Evolutionary conservation across 805 yeast genomes (phyloP).

Genomic region (Starmerella vaccinii): DNA sequence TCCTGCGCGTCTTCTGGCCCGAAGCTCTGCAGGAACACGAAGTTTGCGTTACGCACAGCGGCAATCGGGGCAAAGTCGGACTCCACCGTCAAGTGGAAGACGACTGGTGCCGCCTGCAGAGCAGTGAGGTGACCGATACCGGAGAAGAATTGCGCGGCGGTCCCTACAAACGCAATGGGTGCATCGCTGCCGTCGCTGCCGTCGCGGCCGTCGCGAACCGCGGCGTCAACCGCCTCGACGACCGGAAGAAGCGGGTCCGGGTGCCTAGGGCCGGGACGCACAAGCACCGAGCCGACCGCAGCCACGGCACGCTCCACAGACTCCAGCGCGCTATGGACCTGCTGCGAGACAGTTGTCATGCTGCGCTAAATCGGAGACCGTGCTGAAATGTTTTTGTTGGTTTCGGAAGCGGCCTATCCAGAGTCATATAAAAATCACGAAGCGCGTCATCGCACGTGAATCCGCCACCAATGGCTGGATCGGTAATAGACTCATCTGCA

Average conservation of each 20-base stretch:
- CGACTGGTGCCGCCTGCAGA: conserved; percentile 17
- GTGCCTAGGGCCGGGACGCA: conserved; percentile 7
- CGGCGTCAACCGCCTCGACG: conserved; percentile 14
- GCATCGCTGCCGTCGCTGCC: no score
- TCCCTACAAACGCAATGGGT: conserved; percentile 17
- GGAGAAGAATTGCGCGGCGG: conserved; percentile 18
- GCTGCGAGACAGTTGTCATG: conserved; percentile 7
- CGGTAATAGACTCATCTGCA: background rate
- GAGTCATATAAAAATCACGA: background rate
- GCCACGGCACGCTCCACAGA: conserved; percentile 17
- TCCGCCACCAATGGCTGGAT: conserved; percentile 1
- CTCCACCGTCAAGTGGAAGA: conserved; percentile 22
- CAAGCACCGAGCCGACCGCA: conserved; percentile 14
- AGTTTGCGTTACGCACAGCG: conserved; percentile 61
- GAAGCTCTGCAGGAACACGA: conserved; percentile 59
- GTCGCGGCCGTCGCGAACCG: background rate
- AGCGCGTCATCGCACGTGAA: conserved; percentile 8
- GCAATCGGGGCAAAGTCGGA: conserved; percentile 61
- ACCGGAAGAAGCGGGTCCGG: conserved; percentile 18
- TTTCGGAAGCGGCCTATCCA: background rate
- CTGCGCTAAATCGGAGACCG: background rate
- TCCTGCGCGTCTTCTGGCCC: conserved; percentile 43
- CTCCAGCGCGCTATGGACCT: conserved; percentile 14
- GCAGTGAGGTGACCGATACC: conserved; percentile 22
- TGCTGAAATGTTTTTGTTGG: background rate